Conservation (phyloP, 2,329 filamentous ascomycete species). For the Epichloe amarillans region DNA sequence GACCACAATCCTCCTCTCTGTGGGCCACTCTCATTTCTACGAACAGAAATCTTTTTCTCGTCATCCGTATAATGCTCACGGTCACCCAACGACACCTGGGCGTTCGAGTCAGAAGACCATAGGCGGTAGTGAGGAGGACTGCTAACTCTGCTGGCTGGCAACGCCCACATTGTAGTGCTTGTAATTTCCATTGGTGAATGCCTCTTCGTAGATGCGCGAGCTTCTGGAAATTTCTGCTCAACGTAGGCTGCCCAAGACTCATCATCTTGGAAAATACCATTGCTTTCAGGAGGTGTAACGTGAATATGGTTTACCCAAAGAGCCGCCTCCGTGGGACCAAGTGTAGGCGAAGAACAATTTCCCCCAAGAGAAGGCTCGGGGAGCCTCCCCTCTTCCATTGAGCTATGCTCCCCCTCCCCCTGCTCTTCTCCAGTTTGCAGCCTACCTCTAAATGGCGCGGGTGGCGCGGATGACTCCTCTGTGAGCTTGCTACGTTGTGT, state of each 20-base stretch:
- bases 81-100: too few relatives aligned
- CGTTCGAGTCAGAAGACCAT: background rate
- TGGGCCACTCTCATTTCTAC: background rate
- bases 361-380: background rate
- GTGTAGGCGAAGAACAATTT: background rate
- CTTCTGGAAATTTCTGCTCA: background rate
- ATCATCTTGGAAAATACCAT: constrained; percentile 20
- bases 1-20: background rate
- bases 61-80: background rate
- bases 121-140: background rate
- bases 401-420: background rate
- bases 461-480: background rate
- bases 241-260: background rate
- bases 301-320: background rate
- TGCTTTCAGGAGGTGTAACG: background rate
- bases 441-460: too few relatives aligned
- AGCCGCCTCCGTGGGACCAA: background rate
- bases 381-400: background rate
- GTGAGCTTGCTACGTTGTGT: background rate
- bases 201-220: constrained; percentile 17
- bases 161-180: constrained; percentile 24
- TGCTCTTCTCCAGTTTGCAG: background rate
- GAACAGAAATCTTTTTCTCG: background rate
- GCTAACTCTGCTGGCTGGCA: background rate
- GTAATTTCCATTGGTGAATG: constrained; percentile 15